phyloP scores from a whole-genome alignment of 2,329 filamentous ascomycete genomes.

The Colletotrichum zoysiae region DNA sequence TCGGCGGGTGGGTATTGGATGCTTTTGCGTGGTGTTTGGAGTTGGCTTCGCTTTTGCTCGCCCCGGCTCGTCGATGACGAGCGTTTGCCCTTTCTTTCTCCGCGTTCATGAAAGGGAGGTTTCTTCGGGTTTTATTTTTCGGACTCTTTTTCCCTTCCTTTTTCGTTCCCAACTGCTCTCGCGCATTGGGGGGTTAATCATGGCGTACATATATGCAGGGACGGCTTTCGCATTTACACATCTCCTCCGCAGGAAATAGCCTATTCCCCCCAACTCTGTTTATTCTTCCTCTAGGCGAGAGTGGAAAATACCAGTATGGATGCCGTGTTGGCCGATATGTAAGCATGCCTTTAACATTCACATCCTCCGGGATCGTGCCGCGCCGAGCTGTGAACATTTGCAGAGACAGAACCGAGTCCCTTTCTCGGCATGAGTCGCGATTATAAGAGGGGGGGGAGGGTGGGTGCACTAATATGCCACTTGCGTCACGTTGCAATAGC shows the following conservation, averaged over 20 bases:
- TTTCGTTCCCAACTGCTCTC: no score
- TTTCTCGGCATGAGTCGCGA: neutral
- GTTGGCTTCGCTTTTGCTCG: slow-evolving; percentile 35
- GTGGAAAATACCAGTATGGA: slow-evolving; percentile 4
- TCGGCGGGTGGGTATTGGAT: slow-evolving; percentile 44
- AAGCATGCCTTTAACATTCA: neutral
- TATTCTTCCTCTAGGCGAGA: neutral
- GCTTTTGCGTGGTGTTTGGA: slow-evolving; percentile 43
- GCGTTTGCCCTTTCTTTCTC: neutral
- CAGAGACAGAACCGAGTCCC: neutral
- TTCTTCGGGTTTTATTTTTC: neutral
- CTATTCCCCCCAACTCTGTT: neutral
- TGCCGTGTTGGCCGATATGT: neutral
- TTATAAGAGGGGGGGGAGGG: neutral
- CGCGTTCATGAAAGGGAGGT: neutral
- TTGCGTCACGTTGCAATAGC: neutral
- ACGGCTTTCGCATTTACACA: slow-evolving; percentile 19
- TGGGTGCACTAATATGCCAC: neutral
- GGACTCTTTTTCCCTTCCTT: no score
- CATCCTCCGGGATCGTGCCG: no score
- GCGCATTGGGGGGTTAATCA: neutral
- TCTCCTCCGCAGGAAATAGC: neutral
- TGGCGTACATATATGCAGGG: slow-evolving; percentile 11
- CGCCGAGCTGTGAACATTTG: neutral
- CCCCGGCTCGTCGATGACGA: slow-evolving; percentile 14